Evolutionary conservation across 2,329 filamentous ascomycete genomes (phyloP), one percentile per base, ranked within the genome.

Genomic region (Fusarium sacchari): DNA sequence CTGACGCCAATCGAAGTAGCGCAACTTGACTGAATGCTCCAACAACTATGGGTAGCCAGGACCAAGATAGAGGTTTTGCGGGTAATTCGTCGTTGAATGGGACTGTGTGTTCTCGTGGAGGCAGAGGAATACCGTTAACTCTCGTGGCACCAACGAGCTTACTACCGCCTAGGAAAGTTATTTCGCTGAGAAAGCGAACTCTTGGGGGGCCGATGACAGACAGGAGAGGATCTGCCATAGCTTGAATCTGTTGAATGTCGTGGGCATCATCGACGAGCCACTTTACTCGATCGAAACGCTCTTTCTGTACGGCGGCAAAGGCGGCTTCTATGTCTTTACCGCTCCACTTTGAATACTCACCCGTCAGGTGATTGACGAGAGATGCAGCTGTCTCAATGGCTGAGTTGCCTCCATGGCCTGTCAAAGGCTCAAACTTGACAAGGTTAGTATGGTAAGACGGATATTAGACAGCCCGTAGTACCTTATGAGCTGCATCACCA

Each of bases 401-500:
- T n/a, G 22, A 20, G 15, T 64, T 67, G 0, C 64, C 64, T 12
- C 64, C 64, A 7, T 57, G 60, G 2, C 64, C 64, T 11, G 64
- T 67, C 2, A 67, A 11, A 3, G 64, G 62, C 14, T 65, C 62
- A 3, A 65, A 47, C 62, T 65, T 17, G 0, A 3, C 7, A 28
- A 26, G 9, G 7, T 64, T 22, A 64, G 46, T 20, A 39, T 39
- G 12, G 15, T 14, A 5, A 13, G 4, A 18, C n/a, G n/a, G 4
- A 13, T 14, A 24, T 2, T 11, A 39, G 2, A 6, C 7, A 17
- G 15, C 7, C 1, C 11, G 7, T 17, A 2, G 8, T 63, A 63
- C 67, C 44, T 69, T 68, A 18, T 69, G 67, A 7, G 63, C 57
- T 0, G 67, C 63, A 36, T 69, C 67, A 5, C 67, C 67, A 7